Evolutionary conservation across 179 eudicot species (phyloP).

Genomic region (Spinacia oleracea): DNA sequence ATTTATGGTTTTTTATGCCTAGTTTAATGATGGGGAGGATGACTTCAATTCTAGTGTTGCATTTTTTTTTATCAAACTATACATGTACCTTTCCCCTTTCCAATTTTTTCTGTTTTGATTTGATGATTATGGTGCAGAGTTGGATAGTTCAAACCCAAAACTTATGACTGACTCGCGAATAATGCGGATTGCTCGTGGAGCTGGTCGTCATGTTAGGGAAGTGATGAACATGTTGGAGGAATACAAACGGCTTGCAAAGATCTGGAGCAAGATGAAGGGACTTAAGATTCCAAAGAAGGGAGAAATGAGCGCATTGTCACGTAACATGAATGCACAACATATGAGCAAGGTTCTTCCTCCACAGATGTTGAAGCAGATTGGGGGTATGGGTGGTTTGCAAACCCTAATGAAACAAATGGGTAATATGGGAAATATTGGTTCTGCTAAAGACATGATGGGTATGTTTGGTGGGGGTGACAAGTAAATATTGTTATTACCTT

Average conservation of each 20-base stretch:
- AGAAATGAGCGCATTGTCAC: constrained; percentile 82
- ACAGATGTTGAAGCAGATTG: constrained; percentile 84
- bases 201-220: constrained; percentile 67
- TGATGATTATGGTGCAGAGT: constrained; percentile 46
- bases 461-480: constrained; percentile 89
- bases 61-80: constrained; percentile 17
- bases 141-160: constrained; percentile 89
- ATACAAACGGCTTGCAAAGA: constrained; percentile 86
- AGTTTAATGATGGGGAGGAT: background rate
- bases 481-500: constrained; percentile 2
- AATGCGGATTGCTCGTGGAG: constrained; percentile 89
- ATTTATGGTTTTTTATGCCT: background rate
- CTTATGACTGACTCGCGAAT: constrained; percentile 80
- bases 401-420: constrained; percentile 85
- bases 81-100: background rate
- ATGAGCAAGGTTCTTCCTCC: constrained; percentile 89
- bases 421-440: constrained; percentile 41
- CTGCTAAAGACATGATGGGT: constrained; percentile 80
- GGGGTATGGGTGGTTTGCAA: constrained; percentile 90
- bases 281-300: constrained; percentile 94
- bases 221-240: constrained; percentile 90
- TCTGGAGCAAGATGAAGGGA: constrained; percentile 96
- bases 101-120: background rate
- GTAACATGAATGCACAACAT: constrained; percentile 86
- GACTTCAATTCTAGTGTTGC: background rate